phyloP scores from a whole-genome alignment of 129 eudicot genomes.

The Ambrosia artemisiifolia region DNA sequence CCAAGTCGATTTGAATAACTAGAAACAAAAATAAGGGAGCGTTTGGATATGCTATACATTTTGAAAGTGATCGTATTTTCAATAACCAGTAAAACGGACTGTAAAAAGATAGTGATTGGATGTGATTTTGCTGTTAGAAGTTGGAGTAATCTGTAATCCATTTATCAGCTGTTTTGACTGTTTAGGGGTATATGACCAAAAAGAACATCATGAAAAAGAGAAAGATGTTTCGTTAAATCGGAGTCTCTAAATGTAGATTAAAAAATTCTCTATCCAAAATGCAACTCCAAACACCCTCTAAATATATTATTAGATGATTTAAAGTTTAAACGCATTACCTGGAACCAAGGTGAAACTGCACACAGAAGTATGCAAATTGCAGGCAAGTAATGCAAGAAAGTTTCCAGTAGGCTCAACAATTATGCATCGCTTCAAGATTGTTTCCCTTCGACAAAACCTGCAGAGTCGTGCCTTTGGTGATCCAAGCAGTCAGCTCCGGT shows the following conservation, averaged over 20 bases:
- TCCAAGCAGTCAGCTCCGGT: constrained; percentile 84
- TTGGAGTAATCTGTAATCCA: neutral
- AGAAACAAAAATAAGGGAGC: neutral
- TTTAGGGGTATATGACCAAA: neutral
- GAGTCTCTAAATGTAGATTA: neutral
- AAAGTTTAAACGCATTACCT: constrained; percentile 29
- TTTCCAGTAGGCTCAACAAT: constrained; percentile 2
- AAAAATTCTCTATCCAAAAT: neutral
- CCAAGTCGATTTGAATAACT: neutral
- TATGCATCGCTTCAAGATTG: constrained; percentile 33
- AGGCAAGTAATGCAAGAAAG: constrained; percentile 24
- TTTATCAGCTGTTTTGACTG: neutral
- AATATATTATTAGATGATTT: neutral
- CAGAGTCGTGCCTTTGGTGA: constrained; percentile 61
- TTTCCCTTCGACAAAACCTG: constrained; percentile 53
- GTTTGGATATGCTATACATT: no score
- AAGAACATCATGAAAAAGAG: neutral
- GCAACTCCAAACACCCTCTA: neutral
- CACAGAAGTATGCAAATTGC: constrained; percentile 11
- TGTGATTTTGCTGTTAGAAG: neutral
- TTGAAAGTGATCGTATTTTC: no score
- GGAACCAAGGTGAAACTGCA: constrained; percentile 26
- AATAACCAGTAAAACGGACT: neutral
- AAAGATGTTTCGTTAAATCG: neutral
- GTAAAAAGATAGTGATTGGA: neutral